Conservation (phyloP, 2,329 filamentous ascomycete species). For the Apiospora malaysiana region DNA sequence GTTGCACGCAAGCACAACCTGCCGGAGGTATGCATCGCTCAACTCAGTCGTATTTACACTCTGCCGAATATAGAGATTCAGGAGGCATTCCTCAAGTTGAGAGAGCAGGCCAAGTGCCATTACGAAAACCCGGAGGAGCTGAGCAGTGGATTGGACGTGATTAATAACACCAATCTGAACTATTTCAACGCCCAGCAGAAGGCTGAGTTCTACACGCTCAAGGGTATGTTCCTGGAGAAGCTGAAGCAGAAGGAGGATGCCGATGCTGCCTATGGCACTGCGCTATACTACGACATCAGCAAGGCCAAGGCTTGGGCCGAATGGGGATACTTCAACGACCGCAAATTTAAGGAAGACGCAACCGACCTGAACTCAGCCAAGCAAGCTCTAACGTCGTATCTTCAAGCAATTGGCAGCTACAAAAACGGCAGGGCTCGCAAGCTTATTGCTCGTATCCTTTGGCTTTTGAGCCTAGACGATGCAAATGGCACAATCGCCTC, state of each 20-base stretch:
- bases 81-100: slow-evolving; percentile 95
- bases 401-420: slow-evolving; percentile 94
- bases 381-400: slow-evolving; percentile 92
- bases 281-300: slow-evolving; percentile 93
- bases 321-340: slow-evolving; percentile 98
- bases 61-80: slow-evolving; percentile 99
- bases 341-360: slow-evolving; percentile 91
- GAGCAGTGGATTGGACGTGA: slow-evolving; percentile 91
- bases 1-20: slow-evolving; percentile 97
- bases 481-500: slow-evolving; percentile 80
- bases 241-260: slow-evolving; percentile 89
- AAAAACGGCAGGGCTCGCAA: slow-evolving; percentile 97
- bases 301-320: slow-evolving; percentile 98
- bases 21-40: slow-evolving; percentile 95
- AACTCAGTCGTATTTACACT: slow-evolving; percentile 97
- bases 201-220: slow-evolving; percentile 98
- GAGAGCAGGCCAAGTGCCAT: slow-evolving; percentile 99
- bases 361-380: slow-evolving; percentile 81
- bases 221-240: slow-evolving; percentile 99
- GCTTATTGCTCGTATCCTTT: slow-evolving; percentile 88
- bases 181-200: slow-evolving; percentile 97
- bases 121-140: slow-evolving; percentile 96
- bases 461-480: slow-evolving; percentile 94
- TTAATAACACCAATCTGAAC: slow-evolving; percentile 99
- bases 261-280: slow-evolving; percentile 92